Evolutionary conservation across 108 stramenopile species (phyloP), one percentile per base, ranked within the genome.

Genomic region (Cyclotella cryptica): DNA sequence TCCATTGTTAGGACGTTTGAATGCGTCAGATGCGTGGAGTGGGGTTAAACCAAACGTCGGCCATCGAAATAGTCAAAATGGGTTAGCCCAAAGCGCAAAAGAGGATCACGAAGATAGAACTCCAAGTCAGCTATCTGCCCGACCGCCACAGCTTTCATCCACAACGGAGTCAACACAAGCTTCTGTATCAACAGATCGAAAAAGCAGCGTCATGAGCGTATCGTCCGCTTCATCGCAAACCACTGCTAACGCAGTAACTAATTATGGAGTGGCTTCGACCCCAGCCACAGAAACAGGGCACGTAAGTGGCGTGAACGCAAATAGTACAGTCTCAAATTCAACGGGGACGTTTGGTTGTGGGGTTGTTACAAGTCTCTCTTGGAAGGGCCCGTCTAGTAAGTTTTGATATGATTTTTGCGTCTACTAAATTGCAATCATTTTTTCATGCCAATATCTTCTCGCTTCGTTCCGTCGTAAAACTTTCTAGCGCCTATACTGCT

Each of bases 1-100:
- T 54, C 93, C 93, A 15, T 62, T 93, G 5, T 61, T 91, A 27
- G 90, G 90, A 45, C 72, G 90, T 67, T 80, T 93, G 26, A 69
- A 80, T 17, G 75, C 84, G 9, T 75, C 69, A 15, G 69, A 64
- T 64, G 47, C 70, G 21, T 47, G 60, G 70, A 46, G 54, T 51
- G 58, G 29, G 3, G 42, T 19, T 35, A 41, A 57, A 40, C 49
- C 7, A 47, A 59, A 41, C 26, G 39, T n/a, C n/a, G n/a, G n/a
- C n/a, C n/a, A n/a, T n/a, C n/a, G n/a, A n/a, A n/a, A n/a, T n/a
- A n/a, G n/a, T n/a, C n/a, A n/a, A n/a, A n/a, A n/a, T n/a, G n/a
- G n/a, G n/a, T n/a, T n/a, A 45, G 10, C 30, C 9, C 45, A 51
- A 41, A 28, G 7, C 22, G 9, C 26, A 21, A 46, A 61, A 15